Percentiles rank a stretch among this genome's conserved stretches.
These are phyloP conservation scores for Gossypium raimondii DNA, from an alignment of 345 rosid species.

Conservation along the genomic window DNA sequence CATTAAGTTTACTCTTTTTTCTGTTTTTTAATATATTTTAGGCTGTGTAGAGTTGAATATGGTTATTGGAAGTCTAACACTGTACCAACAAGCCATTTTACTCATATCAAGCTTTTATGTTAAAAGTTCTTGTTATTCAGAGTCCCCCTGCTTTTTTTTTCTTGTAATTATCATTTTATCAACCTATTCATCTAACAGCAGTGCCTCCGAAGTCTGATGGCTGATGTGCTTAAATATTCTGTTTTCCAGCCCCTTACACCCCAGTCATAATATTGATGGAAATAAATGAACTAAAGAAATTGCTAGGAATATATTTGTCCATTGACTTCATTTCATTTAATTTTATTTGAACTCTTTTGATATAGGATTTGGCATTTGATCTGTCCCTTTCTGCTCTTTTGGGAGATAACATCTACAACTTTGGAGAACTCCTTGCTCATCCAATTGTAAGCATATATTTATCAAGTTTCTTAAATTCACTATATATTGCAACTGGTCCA, in stretches of 20 bases:
- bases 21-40: not conserved
- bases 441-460: constrained; percentile 72
- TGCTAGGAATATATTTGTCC: not conserved
- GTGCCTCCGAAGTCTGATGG: not conserved
- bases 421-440: constrained; percentile 97
- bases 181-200: not conserved
- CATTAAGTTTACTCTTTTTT: not conserved
- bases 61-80: not conserved
- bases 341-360: not conserved
- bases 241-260: not conserved
- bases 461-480: not conserved
- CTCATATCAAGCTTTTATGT: not conserved
- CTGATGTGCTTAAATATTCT: not conserved
- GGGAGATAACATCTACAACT: constrained; percentile 98
- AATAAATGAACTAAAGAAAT: not conserved
- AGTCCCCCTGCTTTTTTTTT: not conserved
- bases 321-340: not conserved
- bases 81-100: not conserved
- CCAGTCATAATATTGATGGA: not conserved
- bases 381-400: constrained; percentile 93
- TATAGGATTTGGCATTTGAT: constrained; percentile 96
- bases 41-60: not conserved
- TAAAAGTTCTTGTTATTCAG: not conserved
- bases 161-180: not conserved
- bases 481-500: not conserved